Evolutionary conservation across 805 yeast species (phyloP).

Genomic region (Clavispora asparagi): DNA sequence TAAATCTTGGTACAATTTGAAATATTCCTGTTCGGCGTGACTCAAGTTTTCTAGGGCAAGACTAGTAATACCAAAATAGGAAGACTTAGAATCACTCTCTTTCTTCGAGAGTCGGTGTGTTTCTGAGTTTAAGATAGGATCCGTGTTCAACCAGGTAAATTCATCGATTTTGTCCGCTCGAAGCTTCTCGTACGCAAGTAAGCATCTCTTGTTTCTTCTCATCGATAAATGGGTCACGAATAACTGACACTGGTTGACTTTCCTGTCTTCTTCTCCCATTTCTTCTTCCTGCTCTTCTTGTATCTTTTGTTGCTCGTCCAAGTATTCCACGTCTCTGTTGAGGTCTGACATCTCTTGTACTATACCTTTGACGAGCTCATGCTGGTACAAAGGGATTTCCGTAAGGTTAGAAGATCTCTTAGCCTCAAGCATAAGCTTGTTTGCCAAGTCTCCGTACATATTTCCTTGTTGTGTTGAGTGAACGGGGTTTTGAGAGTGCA

Average conservation of each 20-base stretch:
- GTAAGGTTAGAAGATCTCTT: slow-evolving; percentile 68
- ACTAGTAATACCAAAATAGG: neutral
- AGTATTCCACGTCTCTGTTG: slow-evolving; percentile 49
- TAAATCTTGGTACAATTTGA: slow-evolving; percentile 63
- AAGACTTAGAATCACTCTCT: slow-evolving; percentile 10
- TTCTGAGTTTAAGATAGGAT: slow-evolving; percentile 28
- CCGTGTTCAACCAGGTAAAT: slow-evolving; percentile 67
- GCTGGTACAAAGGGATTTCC: slow-evolving; percentile 63
- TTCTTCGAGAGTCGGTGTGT: neutral
- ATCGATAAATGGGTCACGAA: slow-evolving; percentile 71
- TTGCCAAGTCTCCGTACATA: slow-evolving; percentile 89
- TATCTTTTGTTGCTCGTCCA: slow-evolving; percentile 28
- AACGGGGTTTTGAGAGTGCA: neutral
- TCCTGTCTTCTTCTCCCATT: slow-evolving; percentile 28
- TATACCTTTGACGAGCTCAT: slow-evolving; percentile 63
- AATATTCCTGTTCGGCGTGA: slow-evolving; percentile 76
- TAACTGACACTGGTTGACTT: slow-evolving; percentile 55
- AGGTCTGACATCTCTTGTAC: slow-evolving; percentile 67
- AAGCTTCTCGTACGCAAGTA: slow-evolving; percentile 74
- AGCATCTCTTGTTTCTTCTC: slow-evolving; percentile 85
- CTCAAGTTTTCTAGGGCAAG: slow-evolving; percentile 49
- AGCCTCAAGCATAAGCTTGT: slow-evolving; percentile 80
- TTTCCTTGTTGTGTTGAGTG: neutral
- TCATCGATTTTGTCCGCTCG: slow-evolving; percentile 65
- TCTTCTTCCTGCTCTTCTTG: slow-evolving; percentile 14